Base-by-base conservation (phyloP, 2,329 filamentous ascomycete species). In the Mycogone perniciosa region DNA sequence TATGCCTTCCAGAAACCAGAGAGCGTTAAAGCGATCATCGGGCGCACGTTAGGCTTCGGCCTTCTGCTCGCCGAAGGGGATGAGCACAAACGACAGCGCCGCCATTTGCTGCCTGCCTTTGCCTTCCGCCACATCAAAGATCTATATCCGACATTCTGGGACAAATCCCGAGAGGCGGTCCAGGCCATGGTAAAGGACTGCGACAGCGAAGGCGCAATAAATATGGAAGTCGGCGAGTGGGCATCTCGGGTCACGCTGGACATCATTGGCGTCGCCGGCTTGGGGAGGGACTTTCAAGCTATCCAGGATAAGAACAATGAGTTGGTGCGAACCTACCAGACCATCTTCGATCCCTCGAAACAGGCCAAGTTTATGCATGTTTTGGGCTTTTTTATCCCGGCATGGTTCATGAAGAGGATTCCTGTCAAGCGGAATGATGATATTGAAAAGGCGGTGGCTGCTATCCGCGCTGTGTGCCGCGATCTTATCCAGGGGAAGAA, bases 11-110 rank as follows among this genome's bases (percentile, higher is more conserved):
- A 75, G 41, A 89, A 89, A 62, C 85, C 85, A 0, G 47, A 59
- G 1, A 62, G 74, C 27, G 58, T 88, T 31, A 71, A 79, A 33
- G 68, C 68, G 40, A 74, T 76, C 1, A 70, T 92, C 4, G 79
- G 77, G 2, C 75, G 80, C 26, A 73, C 90, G 29, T 73, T 92
- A 9, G 86, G 89, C 7, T 70, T 84, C 9, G 87, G 88, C 7
- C 71, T 92, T 10, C 69, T 96, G 35, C 72, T 96, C 8, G 87
- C 89, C 2, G 91, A 96, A 67, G 91, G 91, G n/a, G 88, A 95
- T 9, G 88, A 91, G 61, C 92, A 96, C 67, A 93, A 86, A 71
- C 72, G 80, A 60, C 87, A 90, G 70, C 79, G 91, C 43, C 90
- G 87, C 64, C 83, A 85, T 52, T 78, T 95, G 13, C 81, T 85